Evolutionary conservation across 257 asterid genomes (phyloP).

Genomic region (Solanum tacnaense): DNA sequence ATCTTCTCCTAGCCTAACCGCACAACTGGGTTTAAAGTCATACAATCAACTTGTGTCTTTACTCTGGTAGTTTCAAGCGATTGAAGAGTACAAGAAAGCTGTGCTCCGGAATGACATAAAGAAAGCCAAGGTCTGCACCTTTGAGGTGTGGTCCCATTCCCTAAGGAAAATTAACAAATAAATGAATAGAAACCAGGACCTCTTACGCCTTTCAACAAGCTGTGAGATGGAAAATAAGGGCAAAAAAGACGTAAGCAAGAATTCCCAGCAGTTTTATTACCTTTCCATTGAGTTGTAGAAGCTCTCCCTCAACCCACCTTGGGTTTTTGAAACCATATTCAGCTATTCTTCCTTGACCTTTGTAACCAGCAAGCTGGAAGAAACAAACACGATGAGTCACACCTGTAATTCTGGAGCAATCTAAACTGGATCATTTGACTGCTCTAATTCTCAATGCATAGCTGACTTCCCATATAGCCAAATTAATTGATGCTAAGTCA

Average conservation of each 20-base stretch:
- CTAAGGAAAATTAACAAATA: conserved; percentile 19
- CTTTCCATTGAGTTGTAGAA: conserved; percentile 86
- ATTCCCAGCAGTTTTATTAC: conserved; percentile 15
- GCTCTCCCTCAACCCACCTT: conserved; percentile 95
- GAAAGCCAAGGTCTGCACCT: conserved; percentile 96
- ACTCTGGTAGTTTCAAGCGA: conserved; percentile 74
- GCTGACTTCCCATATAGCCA: background rate
- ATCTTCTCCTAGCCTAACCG: background rate
- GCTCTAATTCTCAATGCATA: background rate
- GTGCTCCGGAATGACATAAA: conserved; percentile 80
- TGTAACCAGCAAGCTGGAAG: conserved; percentile 68
- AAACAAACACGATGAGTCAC: conserved; percentile 3
- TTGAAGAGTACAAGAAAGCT: conserved; percentile 89
- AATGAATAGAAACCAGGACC: background rate
- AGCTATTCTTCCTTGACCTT: conserved; percentile 89
- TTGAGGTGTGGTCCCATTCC: conserved; percentile 70
- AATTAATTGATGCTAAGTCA: background rate
- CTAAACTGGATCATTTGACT: background rate
- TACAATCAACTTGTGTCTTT: conserved; percentile 5
- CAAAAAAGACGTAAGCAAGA: background rate
- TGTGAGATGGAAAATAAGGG: background rate
- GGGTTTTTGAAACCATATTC: conserved; percentile 79
- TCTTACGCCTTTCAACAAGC: background rate
- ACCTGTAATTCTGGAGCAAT: background rate
- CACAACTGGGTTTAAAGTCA: background rate